Conservation (phyloP, 371 early-diverging fungal species). For the Apophysomyces sp. region DNA sequence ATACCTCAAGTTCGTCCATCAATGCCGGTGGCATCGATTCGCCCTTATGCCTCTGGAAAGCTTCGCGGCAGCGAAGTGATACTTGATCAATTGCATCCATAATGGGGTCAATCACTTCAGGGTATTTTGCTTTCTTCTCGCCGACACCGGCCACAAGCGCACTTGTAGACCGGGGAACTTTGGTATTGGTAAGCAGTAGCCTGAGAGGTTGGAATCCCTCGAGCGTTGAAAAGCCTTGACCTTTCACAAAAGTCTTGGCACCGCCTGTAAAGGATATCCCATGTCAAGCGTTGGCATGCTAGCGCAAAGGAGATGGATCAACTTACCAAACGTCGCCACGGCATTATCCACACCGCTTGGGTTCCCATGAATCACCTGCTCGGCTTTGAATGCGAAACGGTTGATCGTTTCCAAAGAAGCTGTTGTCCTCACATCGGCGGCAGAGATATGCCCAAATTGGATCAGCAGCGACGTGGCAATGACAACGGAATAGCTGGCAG, state of each 20-base stretch:
- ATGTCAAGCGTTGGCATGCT: neutral
- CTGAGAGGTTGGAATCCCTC: conserved; percentile 64
- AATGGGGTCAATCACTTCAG: conserved; percentile 66
- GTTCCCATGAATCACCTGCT: conserved; percentile 93
- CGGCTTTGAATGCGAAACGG: conserved; percentile 85
- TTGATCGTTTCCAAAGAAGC: conserved; percentile 61
- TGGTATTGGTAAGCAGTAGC: conserved; percentile 84
- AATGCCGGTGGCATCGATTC: conserved; percentile 12
- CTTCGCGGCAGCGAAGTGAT: conserved; percentile 52
- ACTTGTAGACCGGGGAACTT: conserved; percentile 87
- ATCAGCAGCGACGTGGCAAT: conserved; percentile 78
- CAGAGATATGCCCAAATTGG: conserved; percentile 35
- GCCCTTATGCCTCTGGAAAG: conserved; percentile 20
- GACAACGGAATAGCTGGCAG: conserved; percentile 87
- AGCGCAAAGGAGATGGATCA: neutral
- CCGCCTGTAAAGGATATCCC: conserved; percentile 42
- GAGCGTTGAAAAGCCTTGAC: conserved; percentile 43
- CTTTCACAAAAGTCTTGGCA: conserved; percentile 55
- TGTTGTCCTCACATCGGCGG: conserved; percentile 14
- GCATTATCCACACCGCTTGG: conserved; percentile 96
- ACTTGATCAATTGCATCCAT: conserved; percentile 78
- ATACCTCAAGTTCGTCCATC: conserved; percentile 39
- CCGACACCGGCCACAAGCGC: conserved; percentile 83
- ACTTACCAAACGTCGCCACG: conserved; percentile 77
- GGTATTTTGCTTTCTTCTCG: conserved; percentile 59